Conservation (phyloP, 306 rosid species). For the Dryas octopetala region DNA sequence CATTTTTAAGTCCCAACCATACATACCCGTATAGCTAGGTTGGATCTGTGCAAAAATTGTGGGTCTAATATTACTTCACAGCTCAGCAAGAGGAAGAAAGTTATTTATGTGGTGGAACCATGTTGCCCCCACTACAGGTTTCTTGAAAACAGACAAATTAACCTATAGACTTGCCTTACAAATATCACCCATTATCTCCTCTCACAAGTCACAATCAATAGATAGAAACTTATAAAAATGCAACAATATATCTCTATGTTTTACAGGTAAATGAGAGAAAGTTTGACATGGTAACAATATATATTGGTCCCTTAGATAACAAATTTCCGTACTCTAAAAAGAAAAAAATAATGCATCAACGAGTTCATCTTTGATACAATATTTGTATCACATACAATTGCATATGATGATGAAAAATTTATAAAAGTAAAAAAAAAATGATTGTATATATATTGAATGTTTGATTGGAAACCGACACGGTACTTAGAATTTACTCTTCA, state of each 20-base stretch:
- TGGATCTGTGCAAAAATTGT: neutral
- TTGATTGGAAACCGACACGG: neutral
- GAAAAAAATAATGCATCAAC: no score
- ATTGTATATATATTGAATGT: neutral
- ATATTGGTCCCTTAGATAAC: no score
- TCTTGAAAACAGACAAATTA: conserved; percentile 10
- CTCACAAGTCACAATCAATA: neutral
- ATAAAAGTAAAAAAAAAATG: no score
- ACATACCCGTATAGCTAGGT: conserved; percentile 13
- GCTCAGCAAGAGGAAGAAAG: conserved; percentile 20
- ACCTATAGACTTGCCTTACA: neutral
- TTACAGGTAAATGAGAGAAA: no score
- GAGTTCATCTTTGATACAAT: no score
- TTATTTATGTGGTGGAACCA: conserved; percentile 16
- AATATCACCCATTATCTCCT: neutral
- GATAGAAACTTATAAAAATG: no score
- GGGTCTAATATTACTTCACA: conserved; percentile 17
- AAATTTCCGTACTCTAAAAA: no score
- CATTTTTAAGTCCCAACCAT: conserved; percentile 15
- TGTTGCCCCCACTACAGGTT: conserved; percentile 1
- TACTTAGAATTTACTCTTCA: neutral
- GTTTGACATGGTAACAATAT: no score
- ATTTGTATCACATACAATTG: no score
- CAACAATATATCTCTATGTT: no score
- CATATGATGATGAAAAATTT: no score